Evolutionary conservation across 164 flowering plant species (phyloP).

Genomic region (grape (Vitis vinifera)): ASM3070453v1 NC_081821.1:18789001-18789500

Average conservation of each 20-base stretch:
- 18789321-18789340: not conserved
- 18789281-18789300: slow-evolving; percentile 4
- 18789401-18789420: slow-evolving; percentile 26
- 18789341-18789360: slow-evolving; percentile 24
- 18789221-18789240: slow-evolving; percentile 36
- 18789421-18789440: slow-evolving; percentile 28
- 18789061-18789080: not conserved
- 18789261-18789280: slow-evolving; percentile 21
- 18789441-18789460: slow-evolving; percentile 31
- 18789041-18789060: too few species aligned
- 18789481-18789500: slow-evolving; percentile 26
- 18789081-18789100: too few species aligned
- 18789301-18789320: too few species aligned
- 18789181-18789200: slow-evolving; percentile 13
- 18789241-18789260: slow-evolving; percentile 31
- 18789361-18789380: slow-evolving; percentile 26
- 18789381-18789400: slow-evolving; percentile 24
- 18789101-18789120: slow-evolving; percentile 24
- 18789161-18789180: slow-evolving; percentile 22
- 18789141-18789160: slow-evolving; percentile 32
- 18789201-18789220: slow-evolving; percentile 30
- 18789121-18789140: slow-evolving; percentile 36
- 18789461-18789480: slow-evolving; percentile 29
- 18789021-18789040: too few species aligned
- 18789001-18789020: too few species aligned